A percentile compares a stretch with the other conserved stretches of the same genome.
Conservation (phyloP, 139 green algal genomes). For the Chlorella sp. region DNA sequence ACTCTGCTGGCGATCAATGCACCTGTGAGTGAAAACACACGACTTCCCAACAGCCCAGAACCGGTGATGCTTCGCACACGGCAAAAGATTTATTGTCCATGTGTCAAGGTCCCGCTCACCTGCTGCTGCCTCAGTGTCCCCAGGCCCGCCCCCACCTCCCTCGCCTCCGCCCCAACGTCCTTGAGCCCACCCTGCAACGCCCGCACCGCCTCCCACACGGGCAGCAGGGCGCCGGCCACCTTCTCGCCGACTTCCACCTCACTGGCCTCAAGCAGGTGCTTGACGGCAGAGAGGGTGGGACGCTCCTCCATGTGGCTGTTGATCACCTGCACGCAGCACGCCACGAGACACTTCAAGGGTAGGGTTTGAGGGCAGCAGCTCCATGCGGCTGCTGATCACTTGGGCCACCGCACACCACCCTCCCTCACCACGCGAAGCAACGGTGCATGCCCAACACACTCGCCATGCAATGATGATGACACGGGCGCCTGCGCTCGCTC, state of each 20-base stretch:
- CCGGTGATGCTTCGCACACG: neutral
- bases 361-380: too few relatives aligned
- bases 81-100: neutral
- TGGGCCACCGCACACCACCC: too few relatives aligned
- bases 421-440: too few relatives aligned
- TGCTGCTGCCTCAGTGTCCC: neutral
- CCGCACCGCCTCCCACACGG: conserved; percentile 26
- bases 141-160: neutral
- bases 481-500: neutral
- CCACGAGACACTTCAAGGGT: too few relatives aligned
- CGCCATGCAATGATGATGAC: too few relatives aligned
- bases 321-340: too few relatives aligned
- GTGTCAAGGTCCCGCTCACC: neutral
- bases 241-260: conserved; percentile 19
- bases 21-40: too few relatives aligned
- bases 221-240: conserved; percentile 17
- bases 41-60: neutral
- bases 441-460: too few relatives aligned
- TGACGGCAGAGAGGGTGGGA: conserved; percentile 16
- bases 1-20: too few relatives aligned
- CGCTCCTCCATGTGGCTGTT: conserved; percentile 28
- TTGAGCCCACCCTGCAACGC: conserved; percentile 16
- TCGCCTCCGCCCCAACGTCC: neutral
- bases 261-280: conserved; percentile 12
- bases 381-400: too few relatives aligned